Conservation (phyloP, 257 asterid genomes). For the Solanum etuberosum region DNA sequence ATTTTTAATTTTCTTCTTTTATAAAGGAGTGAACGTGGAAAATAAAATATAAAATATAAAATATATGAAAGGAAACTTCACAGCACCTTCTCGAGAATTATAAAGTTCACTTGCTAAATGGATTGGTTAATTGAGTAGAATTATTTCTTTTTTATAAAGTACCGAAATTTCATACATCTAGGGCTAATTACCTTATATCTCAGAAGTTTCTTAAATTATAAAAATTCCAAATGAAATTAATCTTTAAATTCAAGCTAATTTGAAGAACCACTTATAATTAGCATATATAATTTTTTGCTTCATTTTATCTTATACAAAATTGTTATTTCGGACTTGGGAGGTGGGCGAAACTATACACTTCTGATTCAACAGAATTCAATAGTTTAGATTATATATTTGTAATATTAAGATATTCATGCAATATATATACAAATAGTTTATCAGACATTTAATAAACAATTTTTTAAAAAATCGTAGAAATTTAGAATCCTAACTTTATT, state of each 20-base stretch:
- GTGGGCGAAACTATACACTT: too few species aligned
- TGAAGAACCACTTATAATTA: background rate
- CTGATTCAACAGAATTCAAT: too few species aligned
- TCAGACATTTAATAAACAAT: fast-evolving
- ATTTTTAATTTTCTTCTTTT: background rate
- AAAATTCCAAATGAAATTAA: too few species aligned
- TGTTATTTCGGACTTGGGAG: too few species aligned
- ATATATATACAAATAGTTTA: background rate
- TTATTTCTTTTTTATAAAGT: too few species aligned
- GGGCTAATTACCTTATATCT: too few species aligned
- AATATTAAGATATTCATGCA: background rate
- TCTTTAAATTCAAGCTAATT: background rate
- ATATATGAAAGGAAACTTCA: background rate
- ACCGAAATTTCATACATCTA: too few species aligned
- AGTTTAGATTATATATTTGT: too few species aligned
- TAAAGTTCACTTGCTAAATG: background rate
- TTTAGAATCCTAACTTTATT: background rate
- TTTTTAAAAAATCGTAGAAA: background rate
- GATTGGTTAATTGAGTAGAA: background rate
- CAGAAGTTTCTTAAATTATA: too few species aligned
- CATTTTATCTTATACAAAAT: background rate
- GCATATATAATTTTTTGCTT: background rate
- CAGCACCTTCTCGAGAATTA: background rate
- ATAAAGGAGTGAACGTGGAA: background rate
- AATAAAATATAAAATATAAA: background rate